Conservation (phyloP, 116 monocot genomes). For the Papilionanthe hybrid region DNA sequence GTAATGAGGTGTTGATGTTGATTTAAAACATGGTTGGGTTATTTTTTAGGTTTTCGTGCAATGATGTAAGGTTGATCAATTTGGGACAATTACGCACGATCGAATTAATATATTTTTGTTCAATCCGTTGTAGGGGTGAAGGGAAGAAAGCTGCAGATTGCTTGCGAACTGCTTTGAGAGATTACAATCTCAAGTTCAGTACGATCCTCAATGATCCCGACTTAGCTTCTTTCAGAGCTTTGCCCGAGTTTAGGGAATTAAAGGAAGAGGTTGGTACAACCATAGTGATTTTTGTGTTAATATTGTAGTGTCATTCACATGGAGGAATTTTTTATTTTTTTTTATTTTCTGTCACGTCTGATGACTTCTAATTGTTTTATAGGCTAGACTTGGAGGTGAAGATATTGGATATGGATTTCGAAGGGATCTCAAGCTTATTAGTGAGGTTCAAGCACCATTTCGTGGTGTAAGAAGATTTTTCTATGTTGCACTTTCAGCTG, state of each 20-base stretch:
- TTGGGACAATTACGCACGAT: not conserved
- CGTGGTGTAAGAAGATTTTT: conserved; percentile 98
- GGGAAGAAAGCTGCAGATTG: conserved; percentile 78
- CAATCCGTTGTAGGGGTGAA: conserved; percentile 58
- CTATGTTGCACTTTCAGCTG: conserved; percentile 82
- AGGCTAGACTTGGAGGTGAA: conserved; percentile 86
- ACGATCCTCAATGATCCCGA: conserved; percentile 97
- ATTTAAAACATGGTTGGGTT: not conserved
- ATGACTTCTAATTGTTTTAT: conserved; percentile 7
- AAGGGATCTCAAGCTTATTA: conserved; percentile 96
- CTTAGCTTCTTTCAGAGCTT: conserved; percentile 87
- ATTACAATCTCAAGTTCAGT: conserved; percentile 90
- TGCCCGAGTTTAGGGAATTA: conserved; percentile 85
- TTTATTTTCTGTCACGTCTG: not conserved
- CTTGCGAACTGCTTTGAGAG: conserved; percentile 71
- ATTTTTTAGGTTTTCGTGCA: not conserved
- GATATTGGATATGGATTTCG: conserved; percentile 93
- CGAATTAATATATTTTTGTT: not conserved
- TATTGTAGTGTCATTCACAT: not conserved
- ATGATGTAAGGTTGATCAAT: not conserved
- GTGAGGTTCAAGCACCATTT: conserved; percentile 99
- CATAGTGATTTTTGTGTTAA: not conserved
- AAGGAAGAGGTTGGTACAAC: conserved; percentile 76
- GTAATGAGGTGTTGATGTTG: not conserved
- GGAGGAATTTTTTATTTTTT: not conserved